These are phyloP conservation scores for Chenopodium album DNA, from an alignment of 148 eudicot species.

Conservation along the genomic window DNA sequence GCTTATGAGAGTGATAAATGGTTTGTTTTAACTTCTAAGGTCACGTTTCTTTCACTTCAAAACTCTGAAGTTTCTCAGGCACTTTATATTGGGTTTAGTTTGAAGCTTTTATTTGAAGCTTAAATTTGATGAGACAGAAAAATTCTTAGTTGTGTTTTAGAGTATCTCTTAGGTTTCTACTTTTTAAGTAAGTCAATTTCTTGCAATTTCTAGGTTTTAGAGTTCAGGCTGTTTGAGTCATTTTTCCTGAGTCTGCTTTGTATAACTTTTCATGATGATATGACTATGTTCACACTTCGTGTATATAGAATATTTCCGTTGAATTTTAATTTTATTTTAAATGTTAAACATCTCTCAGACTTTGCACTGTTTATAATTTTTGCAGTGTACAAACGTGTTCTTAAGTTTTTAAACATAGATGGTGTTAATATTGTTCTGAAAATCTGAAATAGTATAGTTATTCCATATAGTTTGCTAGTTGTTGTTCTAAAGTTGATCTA, in stretches of 20 bases:
- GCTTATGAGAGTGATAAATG: conserved; percentile 1
- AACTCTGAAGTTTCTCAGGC: conserved; percentile 9
- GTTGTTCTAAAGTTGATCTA: background rate
- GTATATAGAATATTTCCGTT: background rate
- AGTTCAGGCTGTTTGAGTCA: conserved; percentile 8
- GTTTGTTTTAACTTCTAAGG: conserved; percentile 9
- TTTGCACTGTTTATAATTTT: background rate
- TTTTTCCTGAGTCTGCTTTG: background rate
- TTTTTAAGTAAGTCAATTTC: background rate
- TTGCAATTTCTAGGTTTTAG: background rate
- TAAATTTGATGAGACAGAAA: too few relatives aligned
- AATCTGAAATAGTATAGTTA: background rate
- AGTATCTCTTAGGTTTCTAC: conserved; percentile 11
- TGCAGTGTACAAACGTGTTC: background rate
- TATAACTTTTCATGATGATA: background rate
- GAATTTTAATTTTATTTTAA: background rate
- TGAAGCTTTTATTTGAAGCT: background rate
- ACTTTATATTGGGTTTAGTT: background rate
- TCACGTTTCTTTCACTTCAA: conserved; percentile 20
- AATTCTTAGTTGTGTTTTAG: background rate
- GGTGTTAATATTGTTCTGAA: background rate
- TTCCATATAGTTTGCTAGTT: background rate
- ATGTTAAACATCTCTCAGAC: background rate
- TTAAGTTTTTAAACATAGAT: background rate
- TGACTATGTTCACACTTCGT: background rate